These are phyloP conservation scores for Acer yangbiense DNA, from an alignment of 345 rosid genomes.

Conservation along the genomic window DNA sequence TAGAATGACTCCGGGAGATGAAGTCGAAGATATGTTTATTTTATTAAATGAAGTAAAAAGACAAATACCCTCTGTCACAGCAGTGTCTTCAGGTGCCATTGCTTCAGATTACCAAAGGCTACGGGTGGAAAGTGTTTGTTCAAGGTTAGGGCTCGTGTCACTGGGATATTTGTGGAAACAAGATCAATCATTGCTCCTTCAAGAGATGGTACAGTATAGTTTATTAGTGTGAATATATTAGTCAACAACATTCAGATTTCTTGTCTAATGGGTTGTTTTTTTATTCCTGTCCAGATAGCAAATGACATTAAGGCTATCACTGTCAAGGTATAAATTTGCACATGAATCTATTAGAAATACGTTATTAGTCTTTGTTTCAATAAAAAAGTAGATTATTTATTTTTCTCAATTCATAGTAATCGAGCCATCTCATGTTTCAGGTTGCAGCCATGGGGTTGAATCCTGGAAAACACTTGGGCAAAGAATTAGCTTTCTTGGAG, in stretches of 20 bases:
- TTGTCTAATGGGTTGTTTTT: constrained; percentile 19
- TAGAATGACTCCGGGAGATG: constrained; percentile 73
- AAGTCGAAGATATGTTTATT: constrained; percentile 91
- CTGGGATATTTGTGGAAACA: constrained; percentile 97
- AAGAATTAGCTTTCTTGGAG: constrained; percentile 69
- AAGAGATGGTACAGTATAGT: constrained; percentile 72
- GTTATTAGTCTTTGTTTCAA: neutral
- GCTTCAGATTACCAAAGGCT: constrained; percentile 96
- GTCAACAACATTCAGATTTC: constrained; percentile 10
- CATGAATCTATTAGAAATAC: neutral
- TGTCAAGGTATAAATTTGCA: constrained; percentile 61
- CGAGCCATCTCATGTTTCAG: constrained; percentile 34
- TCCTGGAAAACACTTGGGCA: constrained; percentile 89
- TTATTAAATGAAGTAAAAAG: constrained; percentile 77
- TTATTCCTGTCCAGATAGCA: constrained; percentile 55
- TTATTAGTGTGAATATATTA: constrained; percentile 14
- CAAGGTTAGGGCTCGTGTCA: constrained; percentile 98
- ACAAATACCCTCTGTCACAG: constrained; percentile 77
- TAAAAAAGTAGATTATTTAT: neutral
- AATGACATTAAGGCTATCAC: constrained; percentile 68
- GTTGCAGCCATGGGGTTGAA: constrained; percentile 95
- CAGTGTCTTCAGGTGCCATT: constrained; percentile 96
- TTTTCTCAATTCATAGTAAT: neutral
- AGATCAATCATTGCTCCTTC: constrained; percentile 94
- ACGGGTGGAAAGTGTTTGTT: constrained; percentile 95